A percentile compares a stretch with the other conserved stretches of the same genome.
Conservation (phyloP, 2,329 filamentous ascomycete species). For the Coleophoma crateriformis region DNA sequence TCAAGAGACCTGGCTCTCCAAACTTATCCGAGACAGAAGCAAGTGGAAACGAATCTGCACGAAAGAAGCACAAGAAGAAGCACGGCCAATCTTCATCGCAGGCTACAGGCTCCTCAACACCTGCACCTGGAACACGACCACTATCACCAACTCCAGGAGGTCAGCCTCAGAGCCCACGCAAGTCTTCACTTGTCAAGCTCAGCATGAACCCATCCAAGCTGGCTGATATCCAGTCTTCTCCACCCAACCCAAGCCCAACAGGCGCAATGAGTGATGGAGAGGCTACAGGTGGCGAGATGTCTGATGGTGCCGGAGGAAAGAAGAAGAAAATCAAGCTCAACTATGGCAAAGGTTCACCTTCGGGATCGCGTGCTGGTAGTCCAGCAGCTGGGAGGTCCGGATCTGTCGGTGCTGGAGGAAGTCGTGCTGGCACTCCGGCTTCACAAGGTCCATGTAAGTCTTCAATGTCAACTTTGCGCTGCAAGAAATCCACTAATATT, state of each 20-base stretch:
- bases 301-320: constrained; percentile 50
- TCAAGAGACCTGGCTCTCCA: constrained; percentile 83
- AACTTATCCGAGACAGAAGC: constrained; percentile 67
- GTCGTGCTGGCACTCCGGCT: constrained; percentile 25
- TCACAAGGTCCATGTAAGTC: constrained; percentile 10
- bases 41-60: constrained; percentile 82
- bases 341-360: constrained; percentile 39
- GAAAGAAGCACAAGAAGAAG: constrained; percentile 74
- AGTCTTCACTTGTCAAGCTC: constrained; percentile 23
- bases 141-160: constrained; percentile 19
- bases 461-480: background rate
- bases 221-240: constrained; percentile 18
- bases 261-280: constrained; percentile 69
- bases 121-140: constrained; percentile 35
- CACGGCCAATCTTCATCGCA: constrained; percentile 40
- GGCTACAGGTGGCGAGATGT: constrained; percentile 63
- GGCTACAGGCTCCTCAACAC: constrained; percentile 50
- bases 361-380: constrained; percentile 56
- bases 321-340: constrained; percentile 52
- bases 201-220: constrained; percentile 22
- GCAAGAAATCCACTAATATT: background rate
- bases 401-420: constrained; percentile 15
- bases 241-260: constrained; percentile 31
- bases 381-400: constrained; percentile 32
- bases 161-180: constrained; percentile 15